Evolutionary conservation across 257 asterid species (phyloP), one percentile per base, ranked within the genome.

Genomic region (Verbena officinalis): DNA sequence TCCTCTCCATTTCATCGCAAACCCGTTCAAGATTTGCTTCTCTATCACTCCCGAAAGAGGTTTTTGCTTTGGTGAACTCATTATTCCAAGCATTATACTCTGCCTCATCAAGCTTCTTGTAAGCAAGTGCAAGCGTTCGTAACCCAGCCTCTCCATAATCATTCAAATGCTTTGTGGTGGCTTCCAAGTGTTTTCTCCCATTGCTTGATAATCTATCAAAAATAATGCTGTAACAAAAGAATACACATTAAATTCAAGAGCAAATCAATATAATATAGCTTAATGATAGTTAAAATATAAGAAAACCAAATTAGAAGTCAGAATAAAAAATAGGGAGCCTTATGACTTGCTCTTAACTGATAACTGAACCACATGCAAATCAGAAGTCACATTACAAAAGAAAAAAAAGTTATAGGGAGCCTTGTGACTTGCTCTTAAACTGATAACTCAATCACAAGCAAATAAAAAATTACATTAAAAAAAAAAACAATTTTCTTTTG

Each of bases 71-170:
- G 61, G 69, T 63, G 50, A 94, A 94, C 78, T 94, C 96, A 50
- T 90, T 95, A 62, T 85, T 94, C 99, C 99, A 94, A 53, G 86
- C 77, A 75, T 72, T 72, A 76, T 83, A 94, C 55, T 88, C 96
- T 4, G 81, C 84, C 71, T 83, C 90, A 23, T 83, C 84, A 14
- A 94, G 96, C 78, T 84, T 88, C 75, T 79, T 91, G 81, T 94
- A 94, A 66, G 97, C 93, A 75, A 94, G 96, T 14, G 95, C 91
- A 20, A 94, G 89, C 20, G 99, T 94, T 42, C 99, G 89, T 68
- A 94, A 74, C 68, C 99, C 99, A 67, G 83, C 87, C 76, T 94
- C 99, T 56, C 97, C 99, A 66, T 88, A 94, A 31, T 94, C 99
- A 46, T 80, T 90, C 80, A 94, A 80, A 78, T 90, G 98, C 74